These are phyloP conservation scores for Immersiporthe knoxdaviesiana DNA, from an alignment of 2,329 filamentous ascomycete genomes.

Conservation along the genomic window DNA sequence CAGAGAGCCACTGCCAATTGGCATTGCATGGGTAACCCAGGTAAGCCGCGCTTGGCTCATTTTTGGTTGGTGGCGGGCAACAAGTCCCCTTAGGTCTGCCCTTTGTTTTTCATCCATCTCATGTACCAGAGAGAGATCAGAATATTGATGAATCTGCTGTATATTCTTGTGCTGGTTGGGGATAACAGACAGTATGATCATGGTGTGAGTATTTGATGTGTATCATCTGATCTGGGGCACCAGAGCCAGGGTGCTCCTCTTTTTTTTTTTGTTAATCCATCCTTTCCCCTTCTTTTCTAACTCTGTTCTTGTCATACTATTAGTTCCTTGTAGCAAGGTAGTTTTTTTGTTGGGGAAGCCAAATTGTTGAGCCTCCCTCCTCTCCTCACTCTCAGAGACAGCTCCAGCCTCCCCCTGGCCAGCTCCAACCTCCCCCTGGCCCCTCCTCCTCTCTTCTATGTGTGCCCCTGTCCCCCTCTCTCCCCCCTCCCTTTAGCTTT, in stretches of 20 bases:
- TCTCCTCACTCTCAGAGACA: not conserved
- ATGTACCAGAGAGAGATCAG: too few species aligned
- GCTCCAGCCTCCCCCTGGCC: not conserved
- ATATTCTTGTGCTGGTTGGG: not conserved
- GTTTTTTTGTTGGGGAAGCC: slow-evolving; percentile 28
- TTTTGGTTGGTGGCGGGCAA: not conserved
- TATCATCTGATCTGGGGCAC: not conserved
- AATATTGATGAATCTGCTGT: too few species aligned
- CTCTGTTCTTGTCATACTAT: not conserved
- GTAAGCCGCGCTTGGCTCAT: not conserved
- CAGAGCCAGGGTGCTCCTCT: not conserved
- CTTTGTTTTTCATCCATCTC: not conserved
- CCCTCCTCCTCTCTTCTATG: not conserved
- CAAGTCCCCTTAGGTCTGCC: not conserved
- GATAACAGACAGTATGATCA: not conserved
- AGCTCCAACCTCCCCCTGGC: too few species aligned
- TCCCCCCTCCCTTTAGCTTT: not conserved
- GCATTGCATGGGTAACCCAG: not conserved
- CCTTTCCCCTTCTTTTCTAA: not conserved
- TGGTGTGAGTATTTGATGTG: not conserved
- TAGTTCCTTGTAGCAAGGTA: not conserved
- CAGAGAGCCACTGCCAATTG: too few species aligned
- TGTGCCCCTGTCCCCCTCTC: not conserved
- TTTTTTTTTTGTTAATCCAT: not conserved
- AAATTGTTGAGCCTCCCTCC: slow-evolving; percentile 29